These are phyloP conservation scores for Perilla frutescens DNA, from an alignment of 257 asterid genomes.

Conservation along the genomic window DNA sequence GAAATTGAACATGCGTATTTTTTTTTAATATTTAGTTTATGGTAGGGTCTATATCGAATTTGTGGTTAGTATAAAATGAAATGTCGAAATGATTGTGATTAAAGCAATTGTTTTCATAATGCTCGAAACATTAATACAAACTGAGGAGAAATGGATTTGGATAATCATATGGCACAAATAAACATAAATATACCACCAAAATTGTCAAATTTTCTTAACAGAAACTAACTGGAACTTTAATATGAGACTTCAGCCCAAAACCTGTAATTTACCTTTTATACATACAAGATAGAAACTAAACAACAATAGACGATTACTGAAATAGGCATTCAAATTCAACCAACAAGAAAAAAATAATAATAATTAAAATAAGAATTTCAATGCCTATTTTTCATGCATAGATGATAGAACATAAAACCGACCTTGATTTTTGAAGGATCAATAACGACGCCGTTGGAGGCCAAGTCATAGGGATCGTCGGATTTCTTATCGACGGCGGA, in stretches of 20 bases:
- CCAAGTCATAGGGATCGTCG: slow-evolving; percentile 49
- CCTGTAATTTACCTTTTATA: not conserved
- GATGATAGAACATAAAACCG: not conserved
- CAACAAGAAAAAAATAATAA: not conserved
- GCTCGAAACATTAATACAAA: not conserved
- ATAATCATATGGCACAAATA: not conserved
- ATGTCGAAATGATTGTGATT: not conserved
- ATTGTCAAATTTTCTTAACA: not conserved
- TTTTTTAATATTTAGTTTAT: not conserved
- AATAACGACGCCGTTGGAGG: slow-evolving; percentile 60
- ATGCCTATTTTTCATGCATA: slow-evolving; percentile 11
- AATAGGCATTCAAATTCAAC: not conserved
- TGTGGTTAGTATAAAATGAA: not conserved
- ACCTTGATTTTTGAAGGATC: slow-evolving; percentile 88
- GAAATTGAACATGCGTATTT: not conserved
- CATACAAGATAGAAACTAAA: slow-evolving; percentile 2
- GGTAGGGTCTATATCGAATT: not conserved
- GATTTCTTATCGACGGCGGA: slow-evolving; percentile 54
- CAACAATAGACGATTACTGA: not conserved
- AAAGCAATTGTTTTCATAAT: not conserved
- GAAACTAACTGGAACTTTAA: not conserved
- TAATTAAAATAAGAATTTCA: not conserved
- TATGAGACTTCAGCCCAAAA: not conserved
- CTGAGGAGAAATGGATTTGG: not conserved
- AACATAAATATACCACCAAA: not conserved